These are phyloP conservation scores for Pugionium dolabratum DNA, from an alignment of 345 rosid species.

Conservation along the genomic window DNA sequence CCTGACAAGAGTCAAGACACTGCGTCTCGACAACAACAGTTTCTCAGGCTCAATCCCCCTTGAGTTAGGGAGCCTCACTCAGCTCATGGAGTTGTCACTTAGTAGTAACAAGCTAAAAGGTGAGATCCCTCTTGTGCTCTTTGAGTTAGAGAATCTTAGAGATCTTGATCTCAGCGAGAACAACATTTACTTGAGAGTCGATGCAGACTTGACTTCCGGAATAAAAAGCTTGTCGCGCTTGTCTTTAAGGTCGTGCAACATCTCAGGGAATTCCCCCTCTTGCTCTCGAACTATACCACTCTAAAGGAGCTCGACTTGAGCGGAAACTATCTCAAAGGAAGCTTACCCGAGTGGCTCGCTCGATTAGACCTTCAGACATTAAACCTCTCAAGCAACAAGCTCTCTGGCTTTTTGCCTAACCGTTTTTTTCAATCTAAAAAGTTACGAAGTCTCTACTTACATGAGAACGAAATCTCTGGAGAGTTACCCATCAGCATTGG, in stretches of 20 bases:
- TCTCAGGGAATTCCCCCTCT: conserved; percentile 8
- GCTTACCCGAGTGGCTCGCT: conserved; percentile 27
- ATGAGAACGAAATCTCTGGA: not conserved
- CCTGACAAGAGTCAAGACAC: not conserved
- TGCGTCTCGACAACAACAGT: conserved; percentile 15
- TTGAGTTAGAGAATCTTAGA: not conserved
- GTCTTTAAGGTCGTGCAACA: conserved; percentile 22
- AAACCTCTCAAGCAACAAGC: conserved; percentile 21
- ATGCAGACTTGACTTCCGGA: not conserved
- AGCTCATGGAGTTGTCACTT: conserved; percentile 21
- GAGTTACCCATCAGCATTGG: conserved; percentile 16
- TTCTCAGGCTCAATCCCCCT: conserved; percentile 33
- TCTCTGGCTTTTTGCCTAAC: conserved; percentile 36
- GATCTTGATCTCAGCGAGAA: conserved; percentile 17
- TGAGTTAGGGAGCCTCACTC: conserved; percentile 33
- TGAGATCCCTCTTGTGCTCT: conserved; percentile 10
- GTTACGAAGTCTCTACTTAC: conserved; percentile 19
- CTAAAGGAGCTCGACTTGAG: conserved; percentile 23
- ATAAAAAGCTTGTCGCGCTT: not conserved
- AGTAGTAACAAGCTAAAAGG: conserved; percentile 7
- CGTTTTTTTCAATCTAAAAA: conserved; percentile 24
- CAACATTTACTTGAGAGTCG: not conserved
- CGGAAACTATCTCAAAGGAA: conserved; percentile 24
- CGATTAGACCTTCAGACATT: not conserved
- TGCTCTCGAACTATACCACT: not conserved